Evolutionary conservation across 306 rosid species (phyloP).

Genomic region (Rubus idaeus): DNA sequence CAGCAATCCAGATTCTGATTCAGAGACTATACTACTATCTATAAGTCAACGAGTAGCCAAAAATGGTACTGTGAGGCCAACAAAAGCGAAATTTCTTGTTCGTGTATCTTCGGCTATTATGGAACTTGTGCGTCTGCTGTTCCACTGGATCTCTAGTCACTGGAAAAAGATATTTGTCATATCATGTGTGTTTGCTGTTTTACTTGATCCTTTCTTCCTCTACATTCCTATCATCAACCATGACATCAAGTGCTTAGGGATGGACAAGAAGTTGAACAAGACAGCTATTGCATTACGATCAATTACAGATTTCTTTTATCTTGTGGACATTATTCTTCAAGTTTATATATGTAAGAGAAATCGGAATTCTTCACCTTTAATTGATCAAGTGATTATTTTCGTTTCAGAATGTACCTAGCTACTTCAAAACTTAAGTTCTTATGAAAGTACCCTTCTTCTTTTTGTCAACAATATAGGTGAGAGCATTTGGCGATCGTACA

Average conservation of each 20-base stretch:
- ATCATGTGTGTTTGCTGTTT: background rate
- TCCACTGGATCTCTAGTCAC: background rate
- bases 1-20: background rate
- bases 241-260: background rate
- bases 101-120: too few relatives aligned
- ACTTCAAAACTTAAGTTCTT: background rate
- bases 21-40: background rate
- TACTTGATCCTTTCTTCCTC: background rate
- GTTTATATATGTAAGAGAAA: background rate
- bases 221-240: background rate
- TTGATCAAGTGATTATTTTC: too few relatives aligned
- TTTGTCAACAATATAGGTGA: background rate
- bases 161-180: background rate
- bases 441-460: background rate
- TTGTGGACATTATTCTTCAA: background rate
- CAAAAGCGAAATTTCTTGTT: too few relatives aligned
- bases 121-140: background rate
- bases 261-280: background rate
- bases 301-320: background rate
- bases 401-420: too few relatives aligned
- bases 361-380: background rate
- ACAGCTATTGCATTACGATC: background rate
- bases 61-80: background rate
- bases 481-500: background rate
- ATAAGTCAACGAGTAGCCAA: too few relatives aligned